A percentile compares a stretch with the other conserved stretches of the same genome.
These are phyloP conservation scores for Xylaria hypoxylon DNA, from an alignment of 2,329 filamentous ascomycete species.

Conservation along the genomic window DNA sequence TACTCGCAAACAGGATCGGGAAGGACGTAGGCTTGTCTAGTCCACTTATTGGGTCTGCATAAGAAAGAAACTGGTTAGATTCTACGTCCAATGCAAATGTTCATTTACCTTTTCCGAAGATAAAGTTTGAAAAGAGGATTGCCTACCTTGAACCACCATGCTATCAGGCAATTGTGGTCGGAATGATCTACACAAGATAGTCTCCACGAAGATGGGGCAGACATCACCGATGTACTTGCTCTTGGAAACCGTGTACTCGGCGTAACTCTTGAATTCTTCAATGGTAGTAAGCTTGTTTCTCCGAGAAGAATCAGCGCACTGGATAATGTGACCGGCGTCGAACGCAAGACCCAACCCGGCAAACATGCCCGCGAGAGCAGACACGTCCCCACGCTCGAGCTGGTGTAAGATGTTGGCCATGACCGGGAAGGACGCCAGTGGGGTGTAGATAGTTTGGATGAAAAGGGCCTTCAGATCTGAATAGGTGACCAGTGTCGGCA, in stretches of 20 bases:
- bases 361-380: constrained; percentile 44
- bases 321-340: constrained; percentile 44
- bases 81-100: constrained; percentile 15
- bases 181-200: constrained; percentile 46
- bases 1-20: constrained; percentile 55
- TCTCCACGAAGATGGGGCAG: constrained; percentile 45
- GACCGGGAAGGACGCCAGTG: constrained; percentile 42
- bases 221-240: constrained; percentile 52
- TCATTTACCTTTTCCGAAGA: neutral
- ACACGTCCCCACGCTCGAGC: constrained; percentile 46
- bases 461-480: constrained; percentile 50
- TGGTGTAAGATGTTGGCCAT: constrained; percentile 47
- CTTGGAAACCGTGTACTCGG: constrained; percentile 43
- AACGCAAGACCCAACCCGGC: constrained; percentile 25
- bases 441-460: constrained; percentile 42
- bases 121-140: constrained; percentile 14
- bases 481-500: constrained; percentile 46
- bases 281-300: constrained; percentile 48
- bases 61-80: constrained; percentile 36
- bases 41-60: constrained; percentile 42
- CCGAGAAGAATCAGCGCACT: constrained; percentile 49
- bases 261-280: constrained; percentile 45
- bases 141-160: constrained; percentile 46
- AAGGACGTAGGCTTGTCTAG: constrained; percentile 48
- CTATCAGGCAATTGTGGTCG: constrained; percentile 47